phyloP scores from a whole-genome alignment of 768 basidiomycete species.

The Russula sp. region DNA sequence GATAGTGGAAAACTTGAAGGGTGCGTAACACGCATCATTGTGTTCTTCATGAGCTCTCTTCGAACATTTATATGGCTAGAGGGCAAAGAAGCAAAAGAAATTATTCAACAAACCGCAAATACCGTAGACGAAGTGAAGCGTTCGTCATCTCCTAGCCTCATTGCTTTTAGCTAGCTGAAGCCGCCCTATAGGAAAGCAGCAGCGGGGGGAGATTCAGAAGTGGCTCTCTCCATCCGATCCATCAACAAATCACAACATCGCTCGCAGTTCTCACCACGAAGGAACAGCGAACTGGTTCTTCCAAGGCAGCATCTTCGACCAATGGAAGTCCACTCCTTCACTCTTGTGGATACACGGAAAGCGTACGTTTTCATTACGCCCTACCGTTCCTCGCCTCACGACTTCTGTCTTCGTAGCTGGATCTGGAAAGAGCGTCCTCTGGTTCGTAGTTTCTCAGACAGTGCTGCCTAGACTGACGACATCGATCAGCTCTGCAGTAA shows the following conservation, averaged over 20 bases:
- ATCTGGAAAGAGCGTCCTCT: not conserved
- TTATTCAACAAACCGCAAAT: not conserved
- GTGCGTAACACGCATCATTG: not conserved
- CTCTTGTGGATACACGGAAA: not conserved
- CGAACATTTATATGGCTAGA: not conserved
- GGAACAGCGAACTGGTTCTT: slow-evolving; percentile 1
- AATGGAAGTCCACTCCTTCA: not conserved
- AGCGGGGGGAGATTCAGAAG: not conserved
- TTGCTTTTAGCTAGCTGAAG: not conserved
- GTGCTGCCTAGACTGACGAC: not conserved
- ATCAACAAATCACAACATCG: not conserved
- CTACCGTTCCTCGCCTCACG: not conserved
- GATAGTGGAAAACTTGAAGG: not conserved
- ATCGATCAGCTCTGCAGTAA: not conserved
- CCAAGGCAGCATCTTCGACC: not conserved
- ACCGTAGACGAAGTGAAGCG: not conserved
- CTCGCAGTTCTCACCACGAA: not conserved
- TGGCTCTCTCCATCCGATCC: slow-evolving; percentile 8
- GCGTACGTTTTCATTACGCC: not conserved
- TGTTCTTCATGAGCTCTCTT: not conserved
- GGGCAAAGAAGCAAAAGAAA: not conserved
- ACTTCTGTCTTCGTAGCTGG: not conserved
- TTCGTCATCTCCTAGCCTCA: not conserved
- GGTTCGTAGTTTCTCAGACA: not conserved
- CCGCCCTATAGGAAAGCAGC: not conserved